Base-by-base conservation (phyloP, 139 green algal species). In the Coccomyxa sp. region DNA sequence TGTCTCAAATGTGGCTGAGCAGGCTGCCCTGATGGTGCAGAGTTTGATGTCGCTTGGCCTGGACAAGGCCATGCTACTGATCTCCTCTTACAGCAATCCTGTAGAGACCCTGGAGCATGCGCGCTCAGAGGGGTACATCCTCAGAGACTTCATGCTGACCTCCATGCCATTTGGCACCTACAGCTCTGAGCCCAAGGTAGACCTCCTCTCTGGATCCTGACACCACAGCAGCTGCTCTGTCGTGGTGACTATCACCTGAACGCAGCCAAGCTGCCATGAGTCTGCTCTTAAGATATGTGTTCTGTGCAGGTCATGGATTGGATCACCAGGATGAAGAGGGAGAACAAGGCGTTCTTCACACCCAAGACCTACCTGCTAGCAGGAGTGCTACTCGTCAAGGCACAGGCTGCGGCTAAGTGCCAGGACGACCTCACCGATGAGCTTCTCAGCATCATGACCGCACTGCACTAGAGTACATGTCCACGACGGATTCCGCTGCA, bases 161-260 rank as follows among this genome's bases (percentile, higher is more conserved):
- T 74, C 79, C 22, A 79, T 89, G 81, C 81, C 81, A 6, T 91
- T 91, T 78, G 87, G 87, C 36, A 78, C 72, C 74, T 91, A 91
- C 85, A 87, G 80, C 70, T 86, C 79, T 31, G 73, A 91, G 68
- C 85, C 85, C 4, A 82, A 85, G 54, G 85, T 89, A 37, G 0
- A 50, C 29, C n/a, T 10, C 16, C 22, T 0, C 31, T 12, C 39
- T 77, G 38, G 38, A 58, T 10, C 6, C 37, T 6, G 29, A n/a
- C n/a, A n/a, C n/a, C n/a, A n/a, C n/a, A n/a, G 34, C 12, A 27
- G 54, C 29, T 44, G 5, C 6, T 55, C 10, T 73, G 70, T 75
- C 70, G 9, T 44, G n/a, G 0, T 75, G 33, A 44, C 33, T 27
- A 5, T 31, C 16, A 10, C 37, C 4, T 71, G 64, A 6, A 14